phyloP scores from a whole-genome alignment of 208 protist species.

The Leishmania mexicana region DNA sequence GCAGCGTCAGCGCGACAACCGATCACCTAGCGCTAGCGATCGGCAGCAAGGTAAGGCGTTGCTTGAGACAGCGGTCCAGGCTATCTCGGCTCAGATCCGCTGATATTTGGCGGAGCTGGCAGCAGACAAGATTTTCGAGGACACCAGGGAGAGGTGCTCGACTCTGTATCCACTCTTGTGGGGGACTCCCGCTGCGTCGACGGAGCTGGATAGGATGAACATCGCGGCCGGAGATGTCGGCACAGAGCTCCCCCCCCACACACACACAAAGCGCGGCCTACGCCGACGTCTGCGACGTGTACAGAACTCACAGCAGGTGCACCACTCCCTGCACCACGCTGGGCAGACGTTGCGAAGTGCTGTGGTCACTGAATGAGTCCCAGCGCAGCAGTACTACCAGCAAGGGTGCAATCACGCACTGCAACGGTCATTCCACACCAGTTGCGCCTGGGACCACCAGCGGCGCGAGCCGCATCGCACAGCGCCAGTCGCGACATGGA shows the following conservation, averaged over 20 bases:
- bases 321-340: not conserved
- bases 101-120: conserved; percentile 16
- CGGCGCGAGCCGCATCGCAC: conserved; percentile 10
- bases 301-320: too few species aligned
- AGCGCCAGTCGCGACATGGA: conserved; percentile 7
- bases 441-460: not conserved
- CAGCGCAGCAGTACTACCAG: conserved; percentile 15
- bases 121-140: not conserved
- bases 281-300: too few species aligned
- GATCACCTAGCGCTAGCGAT: not conserved
- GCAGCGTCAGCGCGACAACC: not conserved
- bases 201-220: not conserved
- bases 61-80: conserved; percentile 13
- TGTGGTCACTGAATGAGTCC: conserved; percentile 7
- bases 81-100: conserved; percentile 12
- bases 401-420: conserved; percentile 6
- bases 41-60: conserved; percentile 5
- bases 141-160: not conserved
- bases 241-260: not conserved
- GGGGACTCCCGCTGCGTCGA: not conserved
- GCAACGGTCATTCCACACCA: conserved; percentile 5
- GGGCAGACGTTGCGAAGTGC: conserved; percentile 2
- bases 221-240: not conserved
- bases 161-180: not conserved
- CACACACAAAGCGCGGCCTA: not conserved